Evolutionary conservation across 1,139 yeast species (phyloP).

Genomic region (Pneumocystis oryctolagi): DNA sequence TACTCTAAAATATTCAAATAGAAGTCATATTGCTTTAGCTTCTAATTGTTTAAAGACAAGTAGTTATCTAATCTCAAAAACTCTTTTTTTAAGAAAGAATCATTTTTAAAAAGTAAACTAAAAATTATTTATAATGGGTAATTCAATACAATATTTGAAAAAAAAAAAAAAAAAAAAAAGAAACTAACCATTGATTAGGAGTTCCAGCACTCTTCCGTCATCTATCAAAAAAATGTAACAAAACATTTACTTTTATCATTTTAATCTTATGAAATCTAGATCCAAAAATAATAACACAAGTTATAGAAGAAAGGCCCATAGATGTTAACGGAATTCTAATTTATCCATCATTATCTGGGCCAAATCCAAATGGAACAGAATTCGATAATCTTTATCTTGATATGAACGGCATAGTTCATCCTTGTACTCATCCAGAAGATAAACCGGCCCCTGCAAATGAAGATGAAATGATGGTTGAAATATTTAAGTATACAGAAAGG

Average conservation of each 20-base stretch:
- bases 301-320: slow-evolving; percentile 54
- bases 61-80: not conserved
- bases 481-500: slow-evolving; percentile 77
- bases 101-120: not conserved
- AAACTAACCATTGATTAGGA: slow-evolving; percentile 24
- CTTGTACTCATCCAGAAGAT: slow-evolving; percentile 92
- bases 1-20: not conserved
- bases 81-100: not conserved
- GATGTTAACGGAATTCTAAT: slow-evolving; percentile 38
- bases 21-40: not conserved
- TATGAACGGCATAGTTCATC: slow-evolving; percentile 97
- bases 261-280: slow-evolving; percentile 19
- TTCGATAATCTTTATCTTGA: slow-evolving; percentile 78
- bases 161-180: not conserved
- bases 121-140: not conserved
- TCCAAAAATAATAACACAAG: slow-evolving; percentile 88
- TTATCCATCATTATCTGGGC: slow-evolving; percentile 54
- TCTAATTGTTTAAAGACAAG: not conserved
- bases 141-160: not conserved
- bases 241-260: not conserved
- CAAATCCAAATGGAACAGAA: slow-evolving; percentile 85
- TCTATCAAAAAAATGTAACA: slow-evolving; percentile 57
- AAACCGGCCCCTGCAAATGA: slow-evolving; percentile 88
- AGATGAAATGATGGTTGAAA: slow-evolving; percentile 85
- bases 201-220: slow-evolving; percentile 97